Evolutionary conservation across 495 filamentous ascomycete genomes (phyloP).

Genomic region (Astrocystis sublimbata): DNA sequence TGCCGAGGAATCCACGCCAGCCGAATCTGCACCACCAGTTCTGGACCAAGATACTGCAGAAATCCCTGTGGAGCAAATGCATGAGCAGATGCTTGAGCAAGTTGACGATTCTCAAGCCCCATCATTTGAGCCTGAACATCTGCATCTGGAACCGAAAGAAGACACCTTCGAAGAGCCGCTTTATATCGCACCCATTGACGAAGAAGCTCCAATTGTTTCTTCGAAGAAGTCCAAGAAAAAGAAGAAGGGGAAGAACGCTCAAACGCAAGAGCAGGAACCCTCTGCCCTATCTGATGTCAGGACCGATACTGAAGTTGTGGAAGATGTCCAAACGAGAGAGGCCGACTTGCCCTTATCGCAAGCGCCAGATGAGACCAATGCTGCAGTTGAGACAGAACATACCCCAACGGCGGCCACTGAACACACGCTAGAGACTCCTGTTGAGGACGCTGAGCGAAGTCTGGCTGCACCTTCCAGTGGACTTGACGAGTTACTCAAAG

Average conservation of each 20-base stretch:
- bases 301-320: background rate
- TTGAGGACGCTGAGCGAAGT: background rate
- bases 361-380: background rate
- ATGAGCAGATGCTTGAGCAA: background rate
- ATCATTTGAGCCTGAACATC: background rate
- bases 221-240: conserved; percentile 31
- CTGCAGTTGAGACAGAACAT: background rate
- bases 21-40: conserved; percentile 12
- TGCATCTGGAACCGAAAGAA: background rate
- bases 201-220: background rate
- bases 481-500: background rate
- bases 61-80: background rate
- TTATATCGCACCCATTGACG: background rate
- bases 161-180: background rate
- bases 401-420: background rate
- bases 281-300: background rate
- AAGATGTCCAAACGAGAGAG: background rate
- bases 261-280: background rate
- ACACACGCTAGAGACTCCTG: background rate
- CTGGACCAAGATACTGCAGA: conserved; percentile 8
- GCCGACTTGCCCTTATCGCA: background rate
- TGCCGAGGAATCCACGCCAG: conserved; percentile 11
- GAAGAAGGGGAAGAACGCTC: conserved; percentile 1
- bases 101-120: background rate
- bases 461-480: background rate